Evolutionary conservation across 176 grass and related monocot species (phyloP), one percentile per base, ranked within the genome.

Genomic region (Lolium perenne): DNA sequence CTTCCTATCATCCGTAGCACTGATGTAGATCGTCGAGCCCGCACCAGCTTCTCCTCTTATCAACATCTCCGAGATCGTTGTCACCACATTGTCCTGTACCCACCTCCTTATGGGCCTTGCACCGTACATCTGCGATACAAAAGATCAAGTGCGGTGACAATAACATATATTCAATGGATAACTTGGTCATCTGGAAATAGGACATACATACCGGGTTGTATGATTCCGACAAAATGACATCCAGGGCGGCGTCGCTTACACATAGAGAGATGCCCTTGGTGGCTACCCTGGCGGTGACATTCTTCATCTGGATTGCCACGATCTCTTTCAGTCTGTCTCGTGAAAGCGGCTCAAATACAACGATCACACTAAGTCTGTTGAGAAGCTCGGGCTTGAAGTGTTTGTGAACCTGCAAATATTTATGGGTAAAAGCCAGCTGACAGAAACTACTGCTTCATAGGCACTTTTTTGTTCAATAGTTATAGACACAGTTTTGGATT

Each of bases 271-370:
- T 62, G 59, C 59, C 59, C 10, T 62, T 62, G 4, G 10, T 1
- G 25, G 59, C 59, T 5, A 62, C 59, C 22, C 22, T 25, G 21
- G 59, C 59, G 10, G 25, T 25, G 59, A 62, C 59, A 0, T n/a
- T 62, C 59, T 62, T 62, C 59, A 62, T 62, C 8, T 62, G 59
- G 59, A 62, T 62, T 62, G 9, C 22, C 59, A 62, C 59, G 22
- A 62, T 62, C 21, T 62, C 59, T 62, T 62, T 62, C 59, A 62
- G 59, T 25, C n/a, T 22, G 21, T 62, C 59, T 62, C 59, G 59
- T 4, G 59, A 62, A 62, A 62, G 59, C 10, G 21, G 59, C 59
- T 62, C 59, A 62, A 62, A 62, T 62, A 62, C 59, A 12, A 25
- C 21, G 21, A 62, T 25, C 10, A 10, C 59, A 12, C 59, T 62